phyloP scores from a whole-genome alignment of 352 stramenopile species.

The Globisporangium middletonii region DNA sequence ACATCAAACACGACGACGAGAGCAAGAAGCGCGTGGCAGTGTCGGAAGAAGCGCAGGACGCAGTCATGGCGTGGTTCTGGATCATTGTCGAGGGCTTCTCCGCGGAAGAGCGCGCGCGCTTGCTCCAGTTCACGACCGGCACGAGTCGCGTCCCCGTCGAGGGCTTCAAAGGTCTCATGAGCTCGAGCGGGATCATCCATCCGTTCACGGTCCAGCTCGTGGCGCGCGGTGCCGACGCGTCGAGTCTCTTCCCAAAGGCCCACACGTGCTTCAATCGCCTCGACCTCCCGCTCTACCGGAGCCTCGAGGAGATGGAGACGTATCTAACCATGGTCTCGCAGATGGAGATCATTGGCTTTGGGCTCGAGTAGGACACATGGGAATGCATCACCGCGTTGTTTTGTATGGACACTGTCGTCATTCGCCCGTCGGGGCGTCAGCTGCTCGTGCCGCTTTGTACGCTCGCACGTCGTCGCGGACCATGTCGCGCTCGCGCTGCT shows the following conservation, averaged over 20 bases:
- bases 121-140: slow-evolving; percentile 75
- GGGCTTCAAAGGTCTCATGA: slow-evolving; percentile 75
- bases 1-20: slow-evolving; percentile 42
- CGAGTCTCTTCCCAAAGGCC: slow-evolving; percentile 57
- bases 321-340: slow-evolving; percentile 74
- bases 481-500: slow-evolving; percentile 43
- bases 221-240: slow-evolving; percentile 27
- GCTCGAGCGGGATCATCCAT: slow-evolving; percentile 73
- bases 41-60: slow-evolving; percentile 32
- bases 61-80: slow-evolving; percentile 74
- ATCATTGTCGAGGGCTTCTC: slow-evolving; percentile 44
- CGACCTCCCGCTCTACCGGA: slow-evolving; percentile 63
- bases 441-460: slow-evolving; percentile 26
- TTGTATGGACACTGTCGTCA: background rate
- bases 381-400: slow-evolving; percentile 1
- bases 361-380: slow-evolving; percentile 44
- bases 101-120: slow-evolving; percentile 57
- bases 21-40: slow-evolving; percentile 16
- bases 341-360: slow-evolving; percentile 80
- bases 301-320: slow-evolving; percentile 64
- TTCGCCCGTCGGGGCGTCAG: background rate
- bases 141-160: slow-evolving; percentile 77
- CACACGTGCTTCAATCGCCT: slow-evolving; percentile 86
- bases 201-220: slow-evolving; percentile 80
- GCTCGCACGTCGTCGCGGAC: slow-evolving; percentile 37